These are phyloP conservation scores for Claviceps maximensis DNA, from an alignment of 2,329 filamentous ascomycete genomes.

Conservation along the genomic window DNA sequence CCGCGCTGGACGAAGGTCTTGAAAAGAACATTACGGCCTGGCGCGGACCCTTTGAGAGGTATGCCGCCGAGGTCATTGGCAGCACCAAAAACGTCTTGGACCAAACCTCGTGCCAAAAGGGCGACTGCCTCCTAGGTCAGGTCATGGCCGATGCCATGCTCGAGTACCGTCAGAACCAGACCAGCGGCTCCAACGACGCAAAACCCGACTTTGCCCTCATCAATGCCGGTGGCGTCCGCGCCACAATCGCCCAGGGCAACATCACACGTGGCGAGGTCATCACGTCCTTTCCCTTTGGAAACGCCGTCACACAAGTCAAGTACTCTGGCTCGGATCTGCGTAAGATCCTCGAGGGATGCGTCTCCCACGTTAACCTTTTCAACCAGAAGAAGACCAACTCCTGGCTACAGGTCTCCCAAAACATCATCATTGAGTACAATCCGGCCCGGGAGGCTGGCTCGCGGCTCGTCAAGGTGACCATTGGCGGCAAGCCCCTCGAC, in stretches of 20 bases:
- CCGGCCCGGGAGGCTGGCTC: slow-evolving; percentile 33
- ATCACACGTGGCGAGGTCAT: slow-evolving; percentile 52
- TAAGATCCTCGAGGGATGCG: slow-evolving; percentile 44
- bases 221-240: slow-evolving; percentile 51
- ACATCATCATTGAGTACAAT: slow-evolving; percentile 45
- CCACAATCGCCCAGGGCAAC: slow-evolving; percentile 45
- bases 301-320: slow-evolving; percentile 45
- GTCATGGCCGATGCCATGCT: slow-evolving; percentile 47
- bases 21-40: slow-evolving; percentile 45
- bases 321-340: slow-evolving; percentile 41
- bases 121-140: slow-evolving; percentile 46
- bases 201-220: slow-evolving; percentile 43
- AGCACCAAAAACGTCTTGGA: slow-evolving; percentile 40
- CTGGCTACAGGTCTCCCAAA: slow-evolving; percentile 46
- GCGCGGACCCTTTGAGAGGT: slow-evolving; percentile 48
- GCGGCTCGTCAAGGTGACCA: slow-evolving; percentile 37
- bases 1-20: slow-evolving; percentile 40
- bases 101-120: slow-evolving; percentile 41
- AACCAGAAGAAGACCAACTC: slow-evolving; percentile 40
- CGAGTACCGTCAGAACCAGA: slow-evolving; percentile 40
- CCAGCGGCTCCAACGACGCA: slow-evolving; percentile 19
- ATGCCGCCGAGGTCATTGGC: slow-evolving; percentile 29
- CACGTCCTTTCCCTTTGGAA: slow-evolving; percentile 53
- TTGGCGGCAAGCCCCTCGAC: slow-evolving; percentile 35
- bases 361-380: slow-evolving; percentile 39